Evolutionary conservation across 352 stramenopile species (phyloP), one percentile per base, ranked within the genome.

Genomic region (Globisporangium ultimum): DNA sequence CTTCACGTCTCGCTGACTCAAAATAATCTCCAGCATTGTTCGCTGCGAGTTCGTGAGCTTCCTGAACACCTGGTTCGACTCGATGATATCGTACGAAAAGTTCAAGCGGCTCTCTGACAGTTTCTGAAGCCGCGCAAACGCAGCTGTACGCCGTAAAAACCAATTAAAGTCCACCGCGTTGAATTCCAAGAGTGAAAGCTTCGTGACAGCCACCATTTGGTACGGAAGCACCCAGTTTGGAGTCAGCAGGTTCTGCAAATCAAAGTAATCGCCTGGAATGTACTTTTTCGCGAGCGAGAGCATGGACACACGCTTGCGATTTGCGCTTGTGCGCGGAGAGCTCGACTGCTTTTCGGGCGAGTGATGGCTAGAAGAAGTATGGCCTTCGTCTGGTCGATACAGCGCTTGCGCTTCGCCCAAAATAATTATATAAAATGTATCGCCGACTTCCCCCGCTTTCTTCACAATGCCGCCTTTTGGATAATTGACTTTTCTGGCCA

Each of bases 241-340:
- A 2, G 81, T 90, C 45, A 94, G 47, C 24, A 94, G 63, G n/a
- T 73, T 88, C 52, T 91, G 82, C 9, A 94, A 70, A 45, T 94
- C 84, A 60, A 97, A 96, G 70, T 95, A 97, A 61, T 97, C 89
- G 9, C 89, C 89, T 9, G 86, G 79, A 17, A 87, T 84, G 65
- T 90, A 95, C 40, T 86, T 88, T 52, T 89, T 91, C 17, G 74
- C 71, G 15, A 82, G 53, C 32, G 82, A 81, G 24, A 93, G 58
- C 53, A 84, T 82, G 28, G 78, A 89, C 34, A 83, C 59, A 20
- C 78, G 74, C 56, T 80, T 88, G 5, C 66, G 71, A 14, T 59
- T 79, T 15, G 36, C 59, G 13, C 21, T 51, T 63, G 71, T 13
- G 51, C 64, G 32, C 63, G 70, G 6, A 53, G 68, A 66, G 10